Conservation (phyloP, 2,329 filamentous ascomycete genomes). For the Diplodia mutila region DNA sequence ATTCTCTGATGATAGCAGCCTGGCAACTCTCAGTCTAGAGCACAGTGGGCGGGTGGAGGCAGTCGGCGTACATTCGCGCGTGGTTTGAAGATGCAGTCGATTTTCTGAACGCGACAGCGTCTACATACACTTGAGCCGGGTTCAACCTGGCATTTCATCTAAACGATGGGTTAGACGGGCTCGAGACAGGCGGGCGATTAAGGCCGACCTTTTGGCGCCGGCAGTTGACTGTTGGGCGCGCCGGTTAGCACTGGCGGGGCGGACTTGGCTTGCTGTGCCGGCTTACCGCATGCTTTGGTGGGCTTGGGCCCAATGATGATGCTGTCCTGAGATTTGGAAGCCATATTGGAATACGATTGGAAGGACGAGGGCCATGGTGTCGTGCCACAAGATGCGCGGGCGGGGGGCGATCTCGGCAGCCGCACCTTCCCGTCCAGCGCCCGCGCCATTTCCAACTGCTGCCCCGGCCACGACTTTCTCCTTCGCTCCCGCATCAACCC, state of each 20-base stretch:
- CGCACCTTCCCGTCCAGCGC: neutral
- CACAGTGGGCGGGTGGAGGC: neutral
- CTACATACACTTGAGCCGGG: conserved; percentile 27
- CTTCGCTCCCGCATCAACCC: neutral
- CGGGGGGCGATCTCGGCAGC: conserved; percentile 15
- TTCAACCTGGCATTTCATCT: conserved; percentile 31
- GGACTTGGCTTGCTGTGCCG: neutral
- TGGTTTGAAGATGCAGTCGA: conserved; percentile 48
- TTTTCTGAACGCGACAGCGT: conserved; percentile 28
- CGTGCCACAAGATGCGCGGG: conserved; percentile 5
- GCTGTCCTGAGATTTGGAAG: conserved; percentile 19
- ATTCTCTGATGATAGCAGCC: conserved; percentile 23
- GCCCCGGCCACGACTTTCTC: neutral
- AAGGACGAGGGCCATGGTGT: conserved; percentile 18
- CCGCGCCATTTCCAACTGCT: too few species aligned
- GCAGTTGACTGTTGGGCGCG: conserved; percentile 27
- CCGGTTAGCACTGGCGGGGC: conserved; percentile 9
- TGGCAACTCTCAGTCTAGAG: neutral
- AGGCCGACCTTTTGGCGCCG: conserved; percentile 29
- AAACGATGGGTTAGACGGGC: neutral
- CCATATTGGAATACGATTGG: conserved; percentile 13
- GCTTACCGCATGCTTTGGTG: conserved; percentile 29
- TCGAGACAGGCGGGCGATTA: neutral
- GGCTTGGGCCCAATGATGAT: conserved; percentile 27
- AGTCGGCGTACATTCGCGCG: conserved; percentile 43